Conservation (phyloP, 225 moss, liverwort and hornwort genomes). For the Sphagnum contortum region DNA sequence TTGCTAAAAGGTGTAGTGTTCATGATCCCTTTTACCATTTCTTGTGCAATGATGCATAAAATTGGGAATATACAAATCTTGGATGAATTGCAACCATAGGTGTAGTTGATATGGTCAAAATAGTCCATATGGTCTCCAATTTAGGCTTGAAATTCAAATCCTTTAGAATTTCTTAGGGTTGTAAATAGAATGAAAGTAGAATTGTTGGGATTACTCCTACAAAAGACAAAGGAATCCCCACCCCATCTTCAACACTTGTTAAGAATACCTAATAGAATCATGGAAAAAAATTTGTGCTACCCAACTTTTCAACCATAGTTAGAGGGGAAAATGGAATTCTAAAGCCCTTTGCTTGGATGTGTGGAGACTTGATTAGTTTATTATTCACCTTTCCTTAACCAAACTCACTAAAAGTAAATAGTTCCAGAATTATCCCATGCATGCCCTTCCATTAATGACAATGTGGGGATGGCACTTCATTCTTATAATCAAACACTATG, state of each 20-base stretch:
- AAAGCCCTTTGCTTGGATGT: too few species aligned
- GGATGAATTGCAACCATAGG: slow-evolving; percentile 75
- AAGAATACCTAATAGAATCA: slow-evolving; percentile 75
- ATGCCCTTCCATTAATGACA: slow-evolving; percentile 28
- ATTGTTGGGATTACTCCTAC: slow-evolving; percentile 53
- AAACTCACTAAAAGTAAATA: slow-evolving; percentile 55
- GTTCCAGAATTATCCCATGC: slow-evolving; percentile 67
- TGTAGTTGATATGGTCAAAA: slow-evolving; percentile 69
- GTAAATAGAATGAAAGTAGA: slow-evolving; percentile 67
- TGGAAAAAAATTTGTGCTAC: too few species aligned
- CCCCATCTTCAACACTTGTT: slow-evolving; percentile 84
- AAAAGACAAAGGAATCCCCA: slow-evolving; percentile 69
- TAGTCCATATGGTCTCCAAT: slow-evolving; percentile 76
- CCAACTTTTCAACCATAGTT: too few species aligned
- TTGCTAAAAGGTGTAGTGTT: too few species aligned
- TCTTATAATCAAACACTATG: too few species aligned
- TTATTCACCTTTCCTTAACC: slow-evolving; percentile 68
- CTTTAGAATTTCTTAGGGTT: slow-evolving; percentile 27
- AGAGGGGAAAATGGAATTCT: too few species aligned
- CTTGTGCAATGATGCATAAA: neutral
- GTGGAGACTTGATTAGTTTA: slow-evolving; percentile 61
- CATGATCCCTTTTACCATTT: too few species aligned
- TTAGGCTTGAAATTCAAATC: slow-evolving; percentile 33
- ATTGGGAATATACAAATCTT: slow-evolving; percentile 15
- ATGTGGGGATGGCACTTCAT: too few species aligned